Evolutionary conservation across 148 eudicot species (phyloP).

Genomic region (Camellia japonica): DNA sequence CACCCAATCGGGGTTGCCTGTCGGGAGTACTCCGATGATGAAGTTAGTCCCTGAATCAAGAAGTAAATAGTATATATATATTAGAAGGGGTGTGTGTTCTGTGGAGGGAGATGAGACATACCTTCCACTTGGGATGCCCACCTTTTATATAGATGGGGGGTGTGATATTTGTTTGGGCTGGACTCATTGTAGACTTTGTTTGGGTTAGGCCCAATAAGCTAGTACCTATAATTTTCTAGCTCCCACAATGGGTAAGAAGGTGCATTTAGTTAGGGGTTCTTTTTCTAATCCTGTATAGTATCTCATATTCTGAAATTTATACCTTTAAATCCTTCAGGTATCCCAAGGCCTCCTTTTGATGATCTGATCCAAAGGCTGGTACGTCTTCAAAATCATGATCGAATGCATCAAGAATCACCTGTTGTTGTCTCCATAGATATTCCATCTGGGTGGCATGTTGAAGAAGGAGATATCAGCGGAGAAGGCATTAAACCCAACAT

Average conservation of each 20-base stretch:
- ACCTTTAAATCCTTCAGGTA: constrained; percentile 42
- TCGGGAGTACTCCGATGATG: too few species aligned
- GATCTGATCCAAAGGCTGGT: constrained; percentile 65
- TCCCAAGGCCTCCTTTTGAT: constrained; percentile 94
- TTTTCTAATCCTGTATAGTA: background rate
- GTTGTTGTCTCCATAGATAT: constrained; percentile 79
- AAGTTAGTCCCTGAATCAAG: too few species aligned
- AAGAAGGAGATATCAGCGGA: constrained; percentile 76
- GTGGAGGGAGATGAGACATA: too few species aligned
- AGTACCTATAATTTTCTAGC: too few species aligned
- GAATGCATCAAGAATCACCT: constrained; percentile 49
- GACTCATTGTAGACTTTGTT: too few species aligned
- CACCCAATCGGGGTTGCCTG: too few species aligned
- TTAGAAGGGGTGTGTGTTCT: too few species aligned
- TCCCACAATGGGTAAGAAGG: background rate
- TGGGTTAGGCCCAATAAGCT: too few species aligned
- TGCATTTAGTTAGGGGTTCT: background rate
- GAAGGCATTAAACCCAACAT: constrained; percentile 82
- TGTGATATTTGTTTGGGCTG: too few species aligned
- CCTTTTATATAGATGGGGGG: too few species aligned
- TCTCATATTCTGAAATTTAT: background rate
- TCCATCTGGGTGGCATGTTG: constrained; percentile 99
- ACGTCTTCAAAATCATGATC: constrained; percentile 34
- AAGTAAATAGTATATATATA: too few species aligned
- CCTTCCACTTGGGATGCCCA: too few species aligned